phyloP scores from a whole-genome alignment of 164 flowering plant genomes.

The Liriodendron chinense region DNA sequence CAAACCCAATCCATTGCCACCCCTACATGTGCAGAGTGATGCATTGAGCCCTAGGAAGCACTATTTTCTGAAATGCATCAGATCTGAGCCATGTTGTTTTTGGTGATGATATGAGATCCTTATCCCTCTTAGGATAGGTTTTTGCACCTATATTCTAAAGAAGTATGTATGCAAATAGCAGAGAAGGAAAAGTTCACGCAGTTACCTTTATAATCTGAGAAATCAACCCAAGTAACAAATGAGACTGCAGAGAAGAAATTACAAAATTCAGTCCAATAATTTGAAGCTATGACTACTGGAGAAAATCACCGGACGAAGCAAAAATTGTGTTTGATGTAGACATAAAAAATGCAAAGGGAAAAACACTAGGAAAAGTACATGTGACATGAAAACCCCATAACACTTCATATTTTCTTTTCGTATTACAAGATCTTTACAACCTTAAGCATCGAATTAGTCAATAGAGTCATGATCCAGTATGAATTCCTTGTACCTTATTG shows the following conservation, averaged over 20 bases:
- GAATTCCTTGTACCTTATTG: background rate
- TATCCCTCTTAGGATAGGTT: background rate
- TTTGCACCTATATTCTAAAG: background rate
- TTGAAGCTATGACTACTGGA: background rate
- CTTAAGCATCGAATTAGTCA: background rate
- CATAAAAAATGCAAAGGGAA: background rate
- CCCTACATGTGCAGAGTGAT: background rate
- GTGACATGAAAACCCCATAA: background rate
- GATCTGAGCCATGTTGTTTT: background rate
- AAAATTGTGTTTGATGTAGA: background rate
- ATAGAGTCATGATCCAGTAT: background rate
- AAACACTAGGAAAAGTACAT: background rate
- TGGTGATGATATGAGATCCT: background rate
- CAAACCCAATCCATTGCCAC: background rate
- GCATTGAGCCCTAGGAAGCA: background rate
- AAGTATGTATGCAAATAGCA: background rate
- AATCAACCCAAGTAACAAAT: constrained; percentile 83
- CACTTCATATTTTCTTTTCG: background rate
- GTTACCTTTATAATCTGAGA: constrained; percentile 91
- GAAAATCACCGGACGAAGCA: background rate
- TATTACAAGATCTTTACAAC: background rate
- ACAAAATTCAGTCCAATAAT: background rate
- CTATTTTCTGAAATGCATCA: background rate
- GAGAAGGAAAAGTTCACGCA: background rate
- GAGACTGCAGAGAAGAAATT: constrained; percentile 55